phyloP scores from a whole-genome alignment of 1,139 yeast genomes.

The Zhuliangozyma blackwelliae region DNA sequence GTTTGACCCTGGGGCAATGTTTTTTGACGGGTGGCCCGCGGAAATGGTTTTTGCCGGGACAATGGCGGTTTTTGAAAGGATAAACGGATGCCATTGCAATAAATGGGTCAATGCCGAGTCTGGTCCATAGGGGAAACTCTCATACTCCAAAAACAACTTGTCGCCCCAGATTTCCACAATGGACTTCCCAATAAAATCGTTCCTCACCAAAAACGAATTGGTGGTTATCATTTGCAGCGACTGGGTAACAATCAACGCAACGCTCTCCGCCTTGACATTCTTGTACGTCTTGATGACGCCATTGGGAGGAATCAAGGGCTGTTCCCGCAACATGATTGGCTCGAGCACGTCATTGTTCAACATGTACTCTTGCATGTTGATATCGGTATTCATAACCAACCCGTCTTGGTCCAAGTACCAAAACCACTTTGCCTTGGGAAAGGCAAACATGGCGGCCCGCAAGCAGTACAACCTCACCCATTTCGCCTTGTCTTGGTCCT shows the following conservation, averaged over 20 bases:
- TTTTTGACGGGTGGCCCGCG: constrained; percentile 25
- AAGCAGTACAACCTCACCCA: constrained; percentile 61
- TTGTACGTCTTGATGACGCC: constrained; percentile 70
- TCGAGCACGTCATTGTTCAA: constrained; percentile 54
- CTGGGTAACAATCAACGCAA: constrained; percentile 64
- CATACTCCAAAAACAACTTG: constrained; percentile 61
- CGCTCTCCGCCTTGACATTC: constrained; percentile 48
- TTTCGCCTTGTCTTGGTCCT: constrained; percentile 31
- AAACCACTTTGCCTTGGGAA: constrained; percentile 78
- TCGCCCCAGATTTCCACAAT: constrained; percentile 76
- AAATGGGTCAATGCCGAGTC: constrained; percentile 74
- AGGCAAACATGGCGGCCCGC: constrained; percentile 83
- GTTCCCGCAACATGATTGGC: constrained; percentile 58
- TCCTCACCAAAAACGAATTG: constrained; percentile 62
- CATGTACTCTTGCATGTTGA: constrained; percentile 54
- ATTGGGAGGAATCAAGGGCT: constrained; percentile 63
- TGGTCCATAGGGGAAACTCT: constrained; percentile 56
- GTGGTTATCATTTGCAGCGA: constrained; percentile 57
- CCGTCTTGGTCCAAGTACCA: constrained; percentile 82
- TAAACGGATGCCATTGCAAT: constrained; percentile 88
- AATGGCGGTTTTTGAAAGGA: constrained; percentile 66
- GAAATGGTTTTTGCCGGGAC: constrained; percentile 52
- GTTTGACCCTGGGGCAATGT: constrained; percentile 23
- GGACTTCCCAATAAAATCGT: constrained; percentile 60
- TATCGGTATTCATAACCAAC: constrained; percentile 60